A percentile compares a stretch with the other conserved stretches of the same genome.
Evolutionary conservation across 2,329 filamentous ascomycete species (phyloP).

Genomic region (Cladosporium sp.): DNA sequence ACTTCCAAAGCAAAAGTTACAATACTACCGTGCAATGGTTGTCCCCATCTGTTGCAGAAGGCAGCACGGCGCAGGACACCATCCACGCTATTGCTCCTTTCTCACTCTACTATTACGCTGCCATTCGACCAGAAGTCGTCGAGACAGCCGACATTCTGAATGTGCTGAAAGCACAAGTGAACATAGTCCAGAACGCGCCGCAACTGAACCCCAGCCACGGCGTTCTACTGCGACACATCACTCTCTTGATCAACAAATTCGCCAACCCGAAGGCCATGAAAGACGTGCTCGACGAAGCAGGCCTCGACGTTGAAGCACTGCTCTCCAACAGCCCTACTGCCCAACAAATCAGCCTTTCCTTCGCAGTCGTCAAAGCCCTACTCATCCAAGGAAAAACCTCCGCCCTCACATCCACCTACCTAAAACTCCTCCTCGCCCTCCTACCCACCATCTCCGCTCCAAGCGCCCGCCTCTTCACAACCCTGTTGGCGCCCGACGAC

Average conservation of each 20-base stretch:
- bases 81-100: conserved; percentile 22
- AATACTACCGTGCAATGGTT: conserved; percentile 27
- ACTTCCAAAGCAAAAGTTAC: conserved; percentile 39
- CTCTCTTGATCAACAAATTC: conserved; percentile 48
- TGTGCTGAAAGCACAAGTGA: conserved; percentile 22
- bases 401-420: conserved; percentile 39
- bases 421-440: conserved; percentile 45
- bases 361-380: conserved; percentile 59
- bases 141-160: conserved; percentile 25
- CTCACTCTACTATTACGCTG: conserved; percentile 30
- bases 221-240: conserved; percentile 40
- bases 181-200: conserved; percentile 16
- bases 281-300: conserved; percentile 26
- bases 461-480: conserved; percentile 55
- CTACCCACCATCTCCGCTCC: conserved; percentile 44
- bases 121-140: conserved; percentile 27
- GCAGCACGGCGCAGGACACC: not conserved
- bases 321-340: conserved; percentile 33
- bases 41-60: conserved; percentile 21
- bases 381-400: conserved; percentile 51
- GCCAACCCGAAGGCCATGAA: conserved; percentile 38
- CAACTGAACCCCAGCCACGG: conserved; percentile 28
- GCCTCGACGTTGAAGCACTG: conserved; percentile 35
- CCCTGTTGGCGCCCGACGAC: conserved; percentile 58
- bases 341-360: conserved; percentile 51